Evolutionary conservation across 805 yeast genomes (phyloP), one percentile per base, ranked within the genome.

Genomic region (Starmera quercuum): DNA sequence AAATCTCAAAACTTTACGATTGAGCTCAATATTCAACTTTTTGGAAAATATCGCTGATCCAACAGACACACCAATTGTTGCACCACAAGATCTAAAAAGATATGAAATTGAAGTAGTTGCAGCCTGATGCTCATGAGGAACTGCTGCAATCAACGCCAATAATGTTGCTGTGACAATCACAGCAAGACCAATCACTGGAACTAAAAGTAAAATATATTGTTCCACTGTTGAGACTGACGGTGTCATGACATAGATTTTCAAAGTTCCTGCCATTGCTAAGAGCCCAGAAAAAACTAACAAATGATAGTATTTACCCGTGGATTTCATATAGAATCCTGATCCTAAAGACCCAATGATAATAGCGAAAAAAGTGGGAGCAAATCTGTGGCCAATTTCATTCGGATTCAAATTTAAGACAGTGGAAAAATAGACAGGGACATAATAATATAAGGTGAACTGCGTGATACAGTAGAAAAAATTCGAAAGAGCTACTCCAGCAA

Each of bases 141-240:
- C 87, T 2, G 86, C 76, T 2, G 87, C 82, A 41, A 81, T 78
- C 60, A 79, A 67, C 1, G 86, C 74, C 16, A 80, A 55, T 29
- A 81, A 60, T 0, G 85, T 78, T 10, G 78, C 74, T 0, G 87
- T 80, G 42, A 81, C 64, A 54, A 78, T 63, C 3, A 73, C 65
- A 1, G 83, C 59, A 41, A 69, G 70, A 1, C 81, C 78, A 36
- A 71, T 48, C 2, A 79, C 75, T 3, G 81, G 75, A 3, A 72
- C 55, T 4, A 70, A 39, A 19, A 65, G 51, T 20, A 78, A 38
- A 2, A 63, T 35, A 40, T 56, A 72, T 41, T 71, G 74, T 21
- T 59, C 65, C 45, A 68, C 56, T 7, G 54, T 43, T 4, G 64
- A 45, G 23, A 63, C 58, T 6, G 45, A 29, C 2, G 62, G 61